These are phyloP conservation scores for Kluyveromyces aestuarii DNA, from an alignment of 805 yeast genomes.

Conservation along the genomic window DNA sequence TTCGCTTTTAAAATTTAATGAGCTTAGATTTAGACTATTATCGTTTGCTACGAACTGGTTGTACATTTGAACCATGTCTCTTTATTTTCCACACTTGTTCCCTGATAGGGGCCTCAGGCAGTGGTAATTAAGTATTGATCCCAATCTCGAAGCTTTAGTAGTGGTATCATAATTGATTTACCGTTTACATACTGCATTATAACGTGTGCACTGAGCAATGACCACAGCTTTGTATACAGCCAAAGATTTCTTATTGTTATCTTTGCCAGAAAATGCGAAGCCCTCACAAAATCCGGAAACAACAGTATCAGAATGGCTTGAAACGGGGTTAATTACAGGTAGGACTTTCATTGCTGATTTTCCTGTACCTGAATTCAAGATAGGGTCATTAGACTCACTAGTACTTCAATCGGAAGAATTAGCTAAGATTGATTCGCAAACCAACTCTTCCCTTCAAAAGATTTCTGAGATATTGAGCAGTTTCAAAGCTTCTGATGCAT, in stretches of 20 bases:
- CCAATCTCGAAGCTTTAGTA: background rate
- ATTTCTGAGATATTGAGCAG: slow-evolving; percentile 61
- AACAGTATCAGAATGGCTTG: slow-evolving; percentile 43
- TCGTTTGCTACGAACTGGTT: background rate
- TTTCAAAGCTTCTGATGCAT: slow-evolving; percentile 35
- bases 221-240: slow-evolving; percentile 26
- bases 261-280: slow-evolving; percentile 44
- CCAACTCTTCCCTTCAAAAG: slow-evolving; percentile 60
- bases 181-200: background rate
- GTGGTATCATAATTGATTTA: background rate
- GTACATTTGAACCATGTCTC: background rate
- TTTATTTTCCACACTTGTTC: background rate
- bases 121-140: too few relatives aligned
- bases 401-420: slow-evolving; percentile 89
- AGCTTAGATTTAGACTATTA: too few relatives aligned
- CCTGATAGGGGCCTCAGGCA: background rate
- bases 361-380: slow-evolving; percentile 75
- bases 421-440: slow-evolving; percentile 70
- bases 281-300: slow-evolving; percentile 40
- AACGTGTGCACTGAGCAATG: slow-evolving; percentile 7
- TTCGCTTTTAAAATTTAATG: too few relatives aligned
- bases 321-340: slow-evolving; percentile 47
- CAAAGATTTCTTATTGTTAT: slow-evolving; percentile 39
- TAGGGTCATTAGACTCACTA: slow-evolving; percentile 88
- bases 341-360: slow-evolving; percentile 48